These are phyloP conservation scores for Leccinum disarticulatum DNA, from an alignment of 768 basidiomycete genomes.

Conservation along the genomic window DNA sequence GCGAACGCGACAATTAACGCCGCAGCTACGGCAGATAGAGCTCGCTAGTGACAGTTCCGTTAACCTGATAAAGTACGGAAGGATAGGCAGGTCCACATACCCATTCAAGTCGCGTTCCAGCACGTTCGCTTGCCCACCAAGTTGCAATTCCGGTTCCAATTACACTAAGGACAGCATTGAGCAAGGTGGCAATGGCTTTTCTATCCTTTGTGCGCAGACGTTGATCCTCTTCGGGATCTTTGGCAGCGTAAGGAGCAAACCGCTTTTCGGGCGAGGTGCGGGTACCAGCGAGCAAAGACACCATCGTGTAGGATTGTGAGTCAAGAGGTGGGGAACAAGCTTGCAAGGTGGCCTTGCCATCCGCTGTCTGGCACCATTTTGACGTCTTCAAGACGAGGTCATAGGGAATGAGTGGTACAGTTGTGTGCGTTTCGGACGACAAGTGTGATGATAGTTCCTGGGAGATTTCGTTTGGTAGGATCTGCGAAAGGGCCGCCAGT, in stretches of 20 bases:
- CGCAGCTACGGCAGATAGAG: conserved; percentile 58
- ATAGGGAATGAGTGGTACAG: conserved; percentile 57
- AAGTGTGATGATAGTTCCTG: conserved; percentile 43
- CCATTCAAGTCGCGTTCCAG: conserved; percentile 73
- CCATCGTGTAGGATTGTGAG: conserved; percentile 61
- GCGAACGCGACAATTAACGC: conserved; percentile 68
- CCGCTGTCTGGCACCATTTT: conserved; percentile 62
- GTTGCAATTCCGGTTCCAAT: conserved; percentile 62
- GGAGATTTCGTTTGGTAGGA: conserved; percentile 48
- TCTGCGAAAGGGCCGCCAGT: conserved; percentile 44
- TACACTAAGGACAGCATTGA: conserved; percentile 74
- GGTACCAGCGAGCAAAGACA: conserved; percentile 74
- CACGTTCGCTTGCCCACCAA: conserved; percentile 69
- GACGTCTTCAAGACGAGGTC: conserved; percentile 57
- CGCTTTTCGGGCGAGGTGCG: conserved; percentile 76
- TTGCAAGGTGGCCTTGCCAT: conserved; percentile 41
- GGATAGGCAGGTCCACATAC: conserved; percentile 41
- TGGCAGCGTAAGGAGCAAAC: conserved; percentile 52
- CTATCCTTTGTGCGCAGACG: conserved; percentile 51
- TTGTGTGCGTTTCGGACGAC: conserved; percentile 10
- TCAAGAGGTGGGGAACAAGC: conserved; percentile 46
- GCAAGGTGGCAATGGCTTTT: conserved; percentile 64
- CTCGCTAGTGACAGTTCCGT: conserved; percentile 41
- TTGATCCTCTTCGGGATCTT: conserved; percentile 48
- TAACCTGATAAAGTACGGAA: not conserved